Conservation (phyloP, 495 filamentous ascomycete genomes). For the Xylaria telfairii region DNA sequence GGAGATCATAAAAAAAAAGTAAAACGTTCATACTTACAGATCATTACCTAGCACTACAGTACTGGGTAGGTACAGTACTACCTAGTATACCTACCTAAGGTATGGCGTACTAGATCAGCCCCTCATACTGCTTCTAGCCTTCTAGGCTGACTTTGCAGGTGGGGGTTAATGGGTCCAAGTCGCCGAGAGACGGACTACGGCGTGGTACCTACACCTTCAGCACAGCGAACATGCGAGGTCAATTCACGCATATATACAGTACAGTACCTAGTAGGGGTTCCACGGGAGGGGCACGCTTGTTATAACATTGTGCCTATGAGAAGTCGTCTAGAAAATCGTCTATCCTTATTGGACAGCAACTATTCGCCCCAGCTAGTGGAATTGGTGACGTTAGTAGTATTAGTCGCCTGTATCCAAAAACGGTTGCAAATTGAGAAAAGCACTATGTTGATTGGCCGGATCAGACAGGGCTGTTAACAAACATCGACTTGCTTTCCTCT, state of each 20-base stretch:
- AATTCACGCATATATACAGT: constrained; percentile 13
- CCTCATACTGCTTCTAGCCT: constrained; percentile 33
- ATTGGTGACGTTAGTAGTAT: constrained; percentile 41
- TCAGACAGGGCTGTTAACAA: constrained; percentile 14
- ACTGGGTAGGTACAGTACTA: no score
- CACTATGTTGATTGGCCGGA: constrained; percentile 25
- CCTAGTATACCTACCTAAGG: no score
- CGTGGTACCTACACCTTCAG: background rate
- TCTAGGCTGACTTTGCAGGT: constrained; percentile 31
- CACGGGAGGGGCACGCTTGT: background rate
- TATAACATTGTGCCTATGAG: background rate
- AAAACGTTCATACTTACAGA: background rate
- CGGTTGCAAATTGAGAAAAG: constrained; percentile 38
- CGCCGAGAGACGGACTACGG: constrained; percentile 42
- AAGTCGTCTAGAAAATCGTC: background rate
- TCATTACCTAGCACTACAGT: constrained; percentile 20
- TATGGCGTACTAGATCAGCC: constrained; percentile 37
- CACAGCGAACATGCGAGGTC: background rate
- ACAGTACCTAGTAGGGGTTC: no score
- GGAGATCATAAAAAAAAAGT: constrained; percentile 23
- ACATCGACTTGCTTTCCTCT: background rate
- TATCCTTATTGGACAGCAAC: constrained; percentile 31
- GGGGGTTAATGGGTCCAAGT: constrained; percentile 34
- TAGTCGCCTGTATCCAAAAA: constrained; percentile 24
- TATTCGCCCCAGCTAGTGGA: constrained; percentile 33